Evolutionary conservation across 1,139 yeast species (phyloP), one percentile per base, ranked within the genome.

Genomic region (Meyerozyma guilliermondii): DNA sequence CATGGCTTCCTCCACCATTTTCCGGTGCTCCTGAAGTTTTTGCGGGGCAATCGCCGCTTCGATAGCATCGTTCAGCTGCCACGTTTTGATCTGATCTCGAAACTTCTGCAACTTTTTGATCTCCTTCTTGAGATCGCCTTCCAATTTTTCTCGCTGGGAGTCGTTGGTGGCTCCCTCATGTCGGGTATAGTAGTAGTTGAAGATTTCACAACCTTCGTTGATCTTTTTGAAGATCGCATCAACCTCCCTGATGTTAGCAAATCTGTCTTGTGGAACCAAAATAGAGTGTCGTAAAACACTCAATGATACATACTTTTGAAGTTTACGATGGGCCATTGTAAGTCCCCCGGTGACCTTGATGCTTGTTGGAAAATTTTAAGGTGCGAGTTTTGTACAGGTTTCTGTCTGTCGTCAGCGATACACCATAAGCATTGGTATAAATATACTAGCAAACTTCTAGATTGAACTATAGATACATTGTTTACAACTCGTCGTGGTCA

Each of bases 401-500:
- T n/a, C 7, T 6, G 22, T 3, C 22, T n/a, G n/a, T n/a, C 28
- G 28, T 26, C 28, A 26, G 28, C 28, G 28, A 26, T 26, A 26
- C 28, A 26, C 28, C 13, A 26, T 4, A 11, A 26, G 13, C 28
- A 20, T 20, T n/a, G 28, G 28, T 26, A 26, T 26, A 26, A 26
- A 26, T 26, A 26, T 26, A 26, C 28, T 26, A 26, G 28, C 28
- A 26, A 26, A 26, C 28, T 26, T 26, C 35, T 36, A 23, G 29
- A 42, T 24, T 26, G 31, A 39, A 34, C 33, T 26, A 26, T 26
- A 26, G 28, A 26, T 26, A 26, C 28, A 26, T 30, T 17, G 43
- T 43, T 56, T 62, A 71, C 70, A 72, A 71, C 58, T 72, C 77
- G 50, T 72, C 78, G 58, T 72, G 76, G 60, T 81, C 87, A 51